phyloP scores from a whole-genome alignment of 768 basidiomycete species.

The Lentinula detonsa region DNA sequence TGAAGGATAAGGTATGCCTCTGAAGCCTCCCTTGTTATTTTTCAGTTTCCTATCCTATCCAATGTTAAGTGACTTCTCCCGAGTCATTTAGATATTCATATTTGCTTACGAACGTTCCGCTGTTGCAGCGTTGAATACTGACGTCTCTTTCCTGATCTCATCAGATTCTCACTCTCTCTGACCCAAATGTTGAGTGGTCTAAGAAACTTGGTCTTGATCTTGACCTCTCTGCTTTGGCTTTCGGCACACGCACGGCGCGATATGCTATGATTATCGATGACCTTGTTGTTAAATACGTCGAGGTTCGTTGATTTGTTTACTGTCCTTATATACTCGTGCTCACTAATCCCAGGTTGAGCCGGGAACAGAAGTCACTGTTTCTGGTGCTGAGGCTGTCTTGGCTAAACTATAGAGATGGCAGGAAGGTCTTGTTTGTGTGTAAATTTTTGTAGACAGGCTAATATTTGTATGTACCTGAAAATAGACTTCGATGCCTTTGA shows the following conservation, averaged over 20 bases:
- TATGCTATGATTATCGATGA: slow-evolving; percentile 66
- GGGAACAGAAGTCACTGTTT: slow-evolving; percentile 45
- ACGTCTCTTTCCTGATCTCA: background rate
- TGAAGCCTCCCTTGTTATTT: slow-evolving; percentile 12
- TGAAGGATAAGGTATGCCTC: slow-evolving; percentile 59
- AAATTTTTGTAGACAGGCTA: too few species aligned
- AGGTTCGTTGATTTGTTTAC: slow-evolving; percentile 28
- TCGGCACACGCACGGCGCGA: slow-evolving; percentile 55
- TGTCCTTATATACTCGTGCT: slow-evolving; percentile 8
- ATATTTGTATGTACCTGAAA: too few species aligned
- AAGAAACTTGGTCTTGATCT: slow-evolving; percentile 44
- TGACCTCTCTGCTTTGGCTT: slow-evolving; percentile 41
- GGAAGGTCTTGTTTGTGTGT: too few species aligned
- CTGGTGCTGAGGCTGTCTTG: slow-evolving; percentile 54
- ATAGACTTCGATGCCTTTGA: too few species aligned
- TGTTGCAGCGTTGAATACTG: too few species aligned
- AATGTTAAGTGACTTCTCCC: background rate
- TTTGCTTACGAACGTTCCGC: too few species aligned
- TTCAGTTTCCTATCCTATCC: background rate
- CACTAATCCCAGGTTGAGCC: slow-evolving; percentile 37
- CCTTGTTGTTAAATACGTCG: slow-evolving; percentile 62
- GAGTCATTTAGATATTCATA: background rate
- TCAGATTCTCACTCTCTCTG: slow-evolving; percentile 57
- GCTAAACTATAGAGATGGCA: slow-evolving; percentile 28
- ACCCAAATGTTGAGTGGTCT: slow-evolving; percentile 52